These are phyloP conservation scores for Medicago ruthenica DNA, from an alignment of 306 rosid genomes.

Conservation along the genomic window DNA sequence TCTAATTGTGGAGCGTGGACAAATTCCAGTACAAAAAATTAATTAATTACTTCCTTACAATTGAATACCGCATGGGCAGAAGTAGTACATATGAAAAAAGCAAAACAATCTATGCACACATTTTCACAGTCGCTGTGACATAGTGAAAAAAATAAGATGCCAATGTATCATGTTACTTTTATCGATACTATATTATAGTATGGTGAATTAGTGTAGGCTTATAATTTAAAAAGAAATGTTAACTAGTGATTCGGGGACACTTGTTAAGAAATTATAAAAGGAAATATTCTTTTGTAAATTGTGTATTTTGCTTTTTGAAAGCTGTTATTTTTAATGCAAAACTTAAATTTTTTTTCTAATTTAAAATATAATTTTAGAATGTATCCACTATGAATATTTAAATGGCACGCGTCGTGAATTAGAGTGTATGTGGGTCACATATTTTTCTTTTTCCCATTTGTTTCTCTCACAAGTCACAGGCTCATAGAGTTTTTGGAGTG, in stretches of 20 bases:
- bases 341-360: no score
- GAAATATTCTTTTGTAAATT: no score
- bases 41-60: neutral
- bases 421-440: constrained; percentile 42
- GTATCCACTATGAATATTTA: constrained; percentile 15
- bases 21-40: neutral
- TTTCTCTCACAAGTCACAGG: neutral
- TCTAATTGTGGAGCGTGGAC: constrained; percentile 1
- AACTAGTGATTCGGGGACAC: no score
- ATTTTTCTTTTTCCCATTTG: constrained; percentile 6
- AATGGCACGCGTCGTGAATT: constrained; percentile 50
- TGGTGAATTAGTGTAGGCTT: no score
- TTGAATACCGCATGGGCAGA: neutral
- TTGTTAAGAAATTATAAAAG: no score
- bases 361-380: no score
- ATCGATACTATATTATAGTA: no score
- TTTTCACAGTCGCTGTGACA: constrained; percentile 31
- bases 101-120: neutral
- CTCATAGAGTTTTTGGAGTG: constrained; percentile 43
- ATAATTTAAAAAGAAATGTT: no score
- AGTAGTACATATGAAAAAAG: neutral
- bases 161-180: neutral
- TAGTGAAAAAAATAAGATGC: constrained; percentile 3
- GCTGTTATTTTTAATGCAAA: no score
- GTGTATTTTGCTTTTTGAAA: no score